Conservation (phyloP, 257 asterid species). For the Galeopsis tetrahit region DNA sequence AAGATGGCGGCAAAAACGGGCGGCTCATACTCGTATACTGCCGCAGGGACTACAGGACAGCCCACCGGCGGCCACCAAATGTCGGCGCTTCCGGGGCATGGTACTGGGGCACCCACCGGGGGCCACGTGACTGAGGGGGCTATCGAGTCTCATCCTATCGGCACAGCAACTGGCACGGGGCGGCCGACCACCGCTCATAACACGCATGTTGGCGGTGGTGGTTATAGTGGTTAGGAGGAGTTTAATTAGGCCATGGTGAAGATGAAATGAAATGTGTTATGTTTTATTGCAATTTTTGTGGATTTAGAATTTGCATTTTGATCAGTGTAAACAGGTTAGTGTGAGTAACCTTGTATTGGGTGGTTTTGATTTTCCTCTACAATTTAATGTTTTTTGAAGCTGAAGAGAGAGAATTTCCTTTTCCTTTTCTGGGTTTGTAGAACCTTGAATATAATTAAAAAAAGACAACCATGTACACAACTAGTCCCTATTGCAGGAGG, state of each 20-base stretch:
- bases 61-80: slow-evolving; percentile 50
- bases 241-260: background rate
- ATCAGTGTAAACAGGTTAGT: too few relatives aligned
- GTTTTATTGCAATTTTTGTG: background rate
- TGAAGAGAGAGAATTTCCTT: too few relatives aligned
- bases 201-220: slow-evolving; percentile 49
- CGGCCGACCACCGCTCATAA: slow-evolving; percentile 52
- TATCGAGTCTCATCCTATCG: slow-evolving; percentile 47
- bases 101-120: slow-evolving; percentile 55
- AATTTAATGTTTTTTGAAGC: too few relatives aligned
- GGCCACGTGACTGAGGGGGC: slow-evolving; percentile 52
- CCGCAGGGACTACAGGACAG: slow-evolving; percentile 44
- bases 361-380: too few relatives aligned
- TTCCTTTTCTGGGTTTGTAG: too few relatives aligned
- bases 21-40: slow-evolving; percentile 44
- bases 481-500: background rate
- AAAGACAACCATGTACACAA: background rate
- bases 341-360: too few relatives aligned
- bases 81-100: slow-evolving; percentile 62
- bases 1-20: slow-evolving; percentile 31
- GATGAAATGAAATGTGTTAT: background rate
- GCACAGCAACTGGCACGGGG: slow-evolving; percentile 54
- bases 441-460: too few relatives aligned
- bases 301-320: background rate
- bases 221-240: slow-evolving; percentile 36